Evolutionary conservation across 352 stramenopile genomes (phyloP).

Genomic region (Globisporangium iwayamae): DNA sequence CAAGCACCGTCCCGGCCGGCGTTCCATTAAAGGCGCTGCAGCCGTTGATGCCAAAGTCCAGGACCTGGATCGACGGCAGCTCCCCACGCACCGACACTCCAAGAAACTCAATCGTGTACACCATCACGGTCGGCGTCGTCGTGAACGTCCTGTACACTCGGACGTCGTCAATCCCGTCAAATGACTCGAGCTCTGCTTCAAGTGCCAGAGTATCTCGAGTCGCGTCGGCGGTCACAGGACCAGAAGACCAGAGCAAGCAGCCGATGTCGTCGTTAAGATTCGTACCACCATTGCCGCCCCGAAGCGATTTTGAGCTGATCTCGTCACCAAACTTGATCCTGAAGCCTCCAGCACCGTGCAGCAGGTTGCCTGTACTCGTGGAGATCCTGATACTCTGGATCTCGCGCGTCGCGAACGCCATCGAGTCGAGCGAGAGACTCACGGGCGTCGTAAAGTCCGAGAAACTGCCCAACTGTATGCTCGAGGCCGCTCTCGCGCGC

Average conservation of each 20-base stretch:
- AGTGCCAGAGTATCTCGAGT: constrained; percentile 46
- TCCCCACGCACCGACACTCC: constrained; percentile 87
- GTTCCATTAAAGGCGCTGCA: constrained; percentile 70
- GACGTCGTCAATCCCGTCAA: constrained; percentile 71
- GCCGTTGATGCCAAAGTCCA: constrained; percentile 90
- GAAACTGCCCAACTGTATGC: constrained; percentile 45
- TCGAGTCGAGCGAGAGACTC: constrained; percentile 40
- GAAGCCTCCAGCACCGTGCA: constrained; percentile 75
- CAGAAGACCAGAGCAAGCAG: constrained; percentile 75
- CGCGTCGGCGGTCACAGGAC: constrained; percentile 29
- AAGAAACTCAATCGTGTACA: constrained; percentile 93
- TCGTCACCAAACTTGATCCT: constrained; percentile 89
- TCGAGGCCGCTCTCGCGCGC: constrained; percentile 17
- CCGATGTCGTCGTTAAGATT: constrained; percentile 78
- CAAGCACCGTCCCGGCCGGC: constrained; percentile 16
- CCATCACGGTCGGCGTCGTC: constrained; percentile 47
- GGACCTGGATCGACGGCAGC: constrained; percentile 79
- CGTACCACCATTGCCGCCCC: constrained; percentile 57
- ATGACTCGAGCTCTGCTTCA: constrained; percentile 60
- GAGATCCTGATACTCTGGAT: constrained; percentile 64
- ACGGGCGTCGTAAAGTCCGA: constrained; percentile 33
- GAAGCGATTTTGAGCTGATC: constrained; percentile 77
- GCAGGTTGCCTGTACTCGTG: constrained; percentile 27
- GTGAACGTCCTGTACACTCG: constrained; percentile 53
- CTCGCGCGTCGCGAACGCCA: constrained; percentile 51